Conservation (phyloP, 116 monocot genomes). For the Phalaenopsis hybrid region DNA sequence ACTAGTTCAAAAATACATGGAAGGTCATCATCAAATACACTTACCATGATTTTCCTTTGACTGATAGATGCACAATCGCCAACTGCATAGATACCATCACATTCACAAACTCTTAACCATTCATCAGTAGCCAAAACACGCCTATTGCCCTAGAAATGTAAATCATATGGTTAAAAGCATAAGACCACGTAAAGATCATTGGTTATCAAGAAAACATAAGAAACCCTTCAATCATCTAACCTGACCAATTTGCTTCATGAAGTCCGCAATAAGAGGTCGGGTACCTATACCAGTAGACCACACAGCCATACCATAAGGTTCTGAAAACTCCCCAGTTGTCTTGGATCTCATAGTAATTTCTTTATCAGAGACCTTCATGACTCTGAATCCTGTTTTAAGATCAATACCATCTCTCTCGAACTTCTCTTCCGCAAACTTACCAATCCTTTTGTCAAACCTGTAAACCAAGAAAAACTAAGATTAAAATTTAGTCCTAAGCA, state of each 20-base stretch:
- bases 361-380: slow-evolving; percentile 51
- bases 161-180: background rate
- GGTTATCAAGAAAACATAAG: background rate
- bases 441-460: slow-evolving; percentile 71
- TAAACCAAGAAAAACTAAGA: slow-evolving; percentile 1
- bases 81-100: slow-evolving; percentile 50
- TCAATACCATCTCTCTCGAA: slow-evolving; percentile 69
- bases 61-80: slow-evolving; percentile 64
- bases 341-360: slow-evolving; percentile 40
- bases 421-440: slow-evolving; percentile 60
- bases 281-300: slow-evolving; percentile 77
- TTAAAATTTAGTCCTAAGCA: background rate
- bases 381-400: slow-evolving; percentile 56
- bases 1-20: too few relatives aligned
- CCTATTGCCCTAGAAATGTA: slow-evolving; percentile 32
- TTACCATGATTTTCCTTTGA: slow-evolving; percentile 65
- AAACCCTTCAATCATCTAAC: slow-evolving; percentile 19
- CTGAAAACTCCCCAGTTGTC: slow-evolving; percentile 25
- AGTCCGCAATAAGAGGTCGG: slow-evolving; percentile 46
- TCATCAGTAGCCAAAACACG: slow-evolving; percentile 61
- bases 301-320: slow-evolving; percentile 77
- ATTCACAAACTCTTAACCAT: slow-evolving; percentile 56
- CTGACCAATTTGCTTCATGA: slow-evolving; percentile 78
- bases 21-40: background rate
- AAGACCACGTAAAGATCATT: background rate